Evolutionary conservation across 2,329 filamentous ascomycete species (phyloP).

Genomic region (Rhynchosporium graminicola): DNA sequence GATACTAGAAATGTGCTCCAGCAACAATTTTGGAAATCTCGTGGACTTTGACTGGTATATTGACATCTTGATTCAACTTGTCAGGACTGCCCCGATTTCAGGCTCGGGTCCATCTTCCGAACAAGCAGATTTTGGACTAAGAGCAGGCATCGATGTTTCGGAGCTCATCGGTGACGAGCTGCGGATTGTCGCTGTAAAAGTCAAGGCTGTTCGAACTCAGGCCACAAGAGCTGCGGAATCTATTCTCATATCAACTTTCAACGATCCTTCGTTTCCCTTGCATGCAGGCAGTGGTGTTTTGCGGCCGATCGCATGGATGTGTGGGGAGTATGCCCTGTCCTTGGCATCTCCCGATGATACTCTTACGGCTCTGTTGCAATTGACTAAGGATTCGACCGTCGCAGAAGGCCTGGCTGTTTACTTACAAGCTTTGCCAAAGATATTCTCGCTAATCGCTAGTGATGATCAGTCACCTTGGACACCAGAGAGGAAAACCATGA

Average conservation of each 20-base stretch:
- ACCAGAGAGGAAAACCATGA: constrained; percentile 68
- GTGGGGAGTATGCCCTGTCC: constrained; percentile 82
- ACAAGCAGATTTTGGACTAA: constrained; percentile 22
- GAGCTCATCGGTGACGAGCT: constrained; percentile 80
- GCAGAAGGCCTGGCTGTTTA: constrained; percentile 72
- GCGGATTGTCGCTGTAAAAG: constrained; percentile 87
- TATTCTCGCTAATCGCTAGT: constrained; percentile 73
- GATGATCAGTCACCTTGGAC: constrained; percentile 70
- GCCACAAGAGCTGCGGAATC: constrained; percentile 81
- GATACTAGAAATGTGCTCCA: constrained; percentile 86
- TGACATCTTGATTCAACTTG: constrained; percentile 81
- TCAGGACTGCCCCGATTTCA: constrained; percentile 65
- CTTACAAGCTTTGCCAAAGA: constrained; percentile 81
- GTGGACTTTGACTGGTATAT: constrained; percentile 98
- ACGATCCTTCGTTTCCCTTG: constrained; percentile 52
- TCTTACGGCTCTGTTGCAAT: constrained; percentile 72
- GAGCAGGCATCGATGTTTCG: constrained; percentile 49
- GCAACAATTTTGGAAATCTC: constrained; percentile 83
- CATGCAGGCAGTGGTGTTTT: constrained; percentile 67
- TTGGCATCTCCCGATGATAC: constrained; percentile 70
- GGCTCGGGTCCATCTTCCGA: constrained; percentile 38
- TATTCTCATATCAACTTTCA: constrained; percentile 64
- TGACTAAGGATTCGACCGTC: constrained; percentile 54
- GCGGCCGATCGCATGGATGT: constrained; percentile 77
- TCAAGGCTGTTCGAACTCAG: constrained; percentile 76